Evolutionary conservation across 495 filamentous ascomycete genomes (phyloP).

Genomic region (Antarctomyces pellizariae): DNA sequence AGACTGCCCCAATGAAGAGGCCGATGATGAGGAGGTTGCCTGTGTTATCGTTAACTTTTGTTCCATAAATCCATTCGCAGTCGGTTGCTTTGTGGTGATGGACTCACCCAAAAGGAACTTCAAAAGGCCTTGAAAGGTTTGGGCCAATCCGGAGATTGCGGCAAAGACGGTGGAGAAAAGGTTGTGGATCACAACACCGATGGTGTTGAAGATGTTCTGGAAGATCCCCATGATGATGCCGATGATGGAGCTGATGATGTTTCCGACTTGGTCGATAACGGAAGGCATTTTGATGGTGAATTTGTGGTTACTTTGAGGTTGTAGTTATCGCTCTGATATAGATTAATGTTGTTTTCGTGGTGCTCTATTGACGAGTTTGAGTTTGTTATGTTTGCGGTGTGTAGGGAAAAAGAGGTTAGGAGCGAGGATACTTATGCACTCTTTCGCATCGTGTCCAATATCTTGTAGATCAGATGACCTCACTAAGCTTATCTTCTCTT

Average conservation of each 20-base stretch:
- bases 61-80: neutral
- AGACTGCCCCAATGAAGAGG: conserved; percentile 20
- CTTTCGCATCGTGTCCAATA: no score
- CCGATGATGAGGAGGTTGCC: conserved; percentile 28
- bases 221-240: conserved; percentile 12
- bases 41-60: conserved; percentile 3
- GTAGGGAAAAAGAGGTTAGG: no score
- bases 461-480: no score
- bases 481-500: no score
- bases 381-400: no score
- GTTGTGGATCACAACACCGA: conserved; percentile 14
- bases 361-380: no score
- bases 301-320: no score
- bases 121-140: conserved; percentile 16
- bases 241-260: conserved; percentile 16
- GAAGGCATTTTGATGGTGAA: conserved; percentile 17
- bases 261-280: conserved; percentile 13
- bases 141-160: conserved; percentile 10
- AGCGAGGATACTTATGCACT: no score
- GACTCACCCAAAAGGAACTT: conserved; percentile 20
- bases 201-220: conserved; percentile 14
- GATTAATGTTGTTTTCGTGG: no score
- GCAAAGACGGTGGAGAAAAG: conserved; percentile 11
- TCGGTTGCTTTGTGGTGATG: neutral
- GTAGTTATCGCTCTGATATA: no score